These are phyloP conservation scores for Posidonia australis DNA, from an alignment of 106 monocot species.

Conservation along the genomic window DNA sequence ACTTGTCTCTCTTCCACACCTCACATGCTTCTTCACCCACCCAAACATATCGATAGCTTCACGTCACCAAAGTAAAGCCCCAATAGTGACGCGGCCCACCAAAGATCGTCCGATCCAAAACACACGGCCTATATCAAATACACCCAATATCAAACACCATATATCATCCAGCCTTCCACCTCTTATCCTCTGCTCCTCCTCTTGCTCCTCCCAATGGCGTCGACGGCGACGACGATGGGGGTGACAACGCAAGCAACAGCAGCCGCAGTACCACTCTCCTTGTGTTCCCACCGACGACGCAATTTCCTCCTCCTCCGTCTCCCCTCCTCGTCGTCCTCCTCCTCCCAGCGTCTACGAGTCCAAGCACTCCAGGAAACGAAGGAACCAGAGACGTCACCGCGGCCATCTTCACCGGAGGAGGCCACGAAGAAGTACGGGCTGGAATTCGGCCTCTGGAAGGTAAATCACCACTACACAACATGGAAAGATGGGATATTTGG, in stretches of 20 bases:
- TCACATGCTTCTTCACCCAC: not conserved
- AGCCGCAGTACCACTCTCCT: not conserved
- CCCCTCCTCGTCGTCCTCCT: not conserved
- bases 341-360: slow-evolving; percentile 4
- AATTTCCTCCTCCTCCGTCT: slow-evolving; percentile 1
- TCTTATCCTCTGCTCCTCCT: not conserved
- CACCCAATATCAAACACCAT: too few species aligned
- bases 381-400: slow-evolving; percentile 21
- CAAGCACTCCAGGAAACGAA: slow-evolving; percentile 48
- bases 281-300: not conserved
- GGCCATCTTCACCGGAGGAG: too few species aligned
- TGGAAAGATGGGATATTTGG: too few species aligned
- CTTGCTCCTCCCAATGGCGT: not conserved
- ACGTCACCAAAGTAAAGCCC: not conserved
- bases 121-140: too few species aligned
- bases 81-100: too few species aligned
- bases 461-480: slow-evolving; percentile 5
- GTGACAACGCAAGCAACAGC: not conserved
- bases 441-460: slow-evolving; percentile 94
- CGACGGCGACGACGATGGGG: not conserved
- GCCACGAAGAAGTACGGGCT: slow-evolving; percentile 75
- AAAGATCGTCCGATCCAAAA: too few species aligned
- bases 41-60: not conserved
- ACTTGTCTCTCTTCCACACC: not conserved
- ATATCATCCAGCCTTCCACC: not conserved